Base-by-base conservation (phyloP, 495 filamentous ascomycete species). In the Neurospora discreta region DNA sequence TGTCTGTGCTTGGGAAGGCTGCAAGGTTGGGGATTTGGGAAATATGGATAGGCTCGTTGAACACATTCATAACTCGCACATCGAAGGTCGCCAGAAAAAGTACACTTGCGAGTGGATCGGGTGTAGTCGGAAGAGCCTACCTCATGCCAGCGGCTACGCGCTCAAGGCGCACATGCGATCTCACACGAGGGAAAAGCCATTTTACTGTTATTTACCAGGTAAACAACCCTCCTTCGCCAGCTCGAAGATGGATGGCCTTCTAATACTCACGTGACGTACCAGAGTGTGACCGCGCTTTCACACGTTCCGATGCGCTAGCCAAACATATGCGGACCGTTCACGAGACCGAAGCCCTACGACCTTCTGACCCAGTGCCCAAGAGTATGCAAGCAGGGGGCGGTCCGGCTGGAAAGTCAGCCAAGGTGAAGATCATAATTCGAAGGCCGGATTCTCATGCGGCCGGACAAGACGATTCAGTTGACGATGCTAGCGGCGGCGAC, bases 291-390 rank as follows among this genome's bases (percentile, higher is more conserved):
- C 92, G 95, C 76, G 93, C 94, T 70, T 99, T 99, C 78, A 99
- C 95, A 10, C 90, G 95, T 71, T 98, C 95, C 39, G 95, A 99
- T 79, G 95, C 95, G 26, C 89, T 99, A 0, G 93, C 95, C 7
- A 99, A 99, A 79, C 95, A 99, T 80, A 97, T 98, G 93, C 91
- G 95, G 78, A 98, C 95, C 39, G 95, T 99, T 39, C 95, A 99
- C 82, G 96, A 99, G 81, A 97, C 94, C 43, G 96, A 98, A 81
- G 91, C 93, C 6, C 85, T 97, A 5, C 91, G 94, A 7, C 92
- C 92, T 7, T 91, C 90, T n/a, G 94, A 96, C 77, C 90, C 93
- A 5, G 91, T 95, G 23, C 91, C 92, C 3, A 94, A 92, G 81
- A 88, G 89, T 65, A 89, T 85, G 90, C 85, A 89, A 81, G 71